Conservation (phyloP, 306 rosid genomes). For the Sphenostylis stenocarpa region DNA sequence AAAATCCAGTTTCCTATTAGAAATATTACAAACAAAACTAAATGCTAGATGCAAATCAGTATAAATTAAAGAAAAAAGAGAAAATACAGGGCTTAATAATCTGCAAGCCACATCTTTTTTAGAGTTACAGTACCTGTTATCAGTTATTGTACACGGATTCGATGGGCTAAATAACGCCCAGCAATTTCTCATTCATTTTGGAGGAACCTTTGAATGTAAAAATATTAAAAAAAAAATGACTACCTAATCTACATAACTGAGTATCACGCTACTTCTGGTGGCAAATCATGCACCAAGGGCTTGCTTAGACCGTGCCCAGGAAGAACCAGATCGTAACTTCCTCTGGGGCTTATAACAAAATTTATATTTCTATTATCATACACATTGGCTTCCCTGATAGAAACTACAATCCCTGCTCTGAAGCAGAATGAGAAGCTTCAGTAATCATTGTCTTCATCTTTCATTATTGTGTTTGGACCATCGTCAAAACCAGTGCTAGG, state of each 20-base stretch:
- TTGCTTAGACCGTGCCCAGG: conserved; percentile 61
- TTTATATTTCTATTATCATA: conserved; percentile 70
- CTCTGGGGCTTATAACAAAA: conserved; percentile 73
- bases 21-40: not conserved
- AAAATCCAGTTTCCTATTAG: not conserved
- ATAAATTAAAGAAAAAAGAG: conserved; percentile 28
- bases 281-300: conserved; percentile 62
- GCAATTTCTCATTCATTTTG: conserved; percentile 69
- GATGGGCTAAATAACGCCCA: conserved; percentile 64
- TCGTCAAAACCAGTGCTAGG: conserved; percentile 92
- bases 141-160: conserved; percentile 77
- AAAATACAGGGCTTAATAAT: conserved; percentile 42
- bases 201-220: conserved; percentile 57
- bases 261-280: conserved; percentile 66
- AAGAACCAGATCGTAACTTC: conserved; percentile 60
- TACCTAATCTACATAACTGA: conserved; percentile 85
- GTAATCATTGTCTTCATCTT: conserved; percentile 71
- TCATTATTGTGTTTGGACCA: conserved; percentile 63
- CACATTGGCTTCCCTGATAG: conserved; percentile 52
- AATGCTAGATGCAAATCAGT: conserved; percentile 24
- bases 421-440: conserved; percentile 52
- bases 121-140: conserved; percentile 60
- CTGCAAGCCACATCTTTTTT: conserved; percentile 51
- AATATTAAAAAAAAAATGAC: conserved; percentile 76
- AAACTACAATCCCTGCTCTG: conserved; percentile 36